Conservation (phyloP, 495 filamentous ascomycete species). For the Tuber magnatum region DNA sequence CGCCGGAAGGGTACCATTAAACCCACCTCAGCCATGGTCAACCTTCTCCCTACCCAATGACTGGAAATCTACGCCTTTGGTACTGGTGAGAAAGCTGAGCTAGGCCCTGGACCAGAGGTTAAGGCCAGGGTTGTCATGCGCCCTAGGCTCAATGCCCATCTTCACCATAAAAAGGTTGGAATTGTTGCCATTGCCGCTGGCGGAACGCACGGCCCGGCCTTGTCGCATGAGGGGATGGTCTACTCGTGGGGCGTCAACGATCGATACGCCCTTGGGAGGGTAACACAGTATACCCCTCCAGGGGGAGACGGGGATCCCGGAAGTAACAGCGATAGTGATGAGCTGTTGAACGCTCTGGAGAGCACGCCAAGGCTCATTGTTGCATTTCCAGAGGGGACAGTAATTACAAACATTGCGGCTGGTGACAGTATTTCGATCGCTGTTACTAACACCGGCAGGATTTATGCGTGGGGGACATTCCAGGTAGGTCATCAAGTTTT, state of each 20-base stretch:
- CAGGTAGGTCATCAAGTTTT: slow-evolving; percentile 45
- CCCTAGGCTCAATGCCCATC: slow-evolving; percentile 56
- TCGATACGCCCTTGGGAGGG: slow-evolving; percentile 58
- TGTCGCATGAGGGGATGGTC: slow-evolving; percentile 59
- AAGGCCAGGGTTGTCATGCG: slow-evolving; percentile 61
- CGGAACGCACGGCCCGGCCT: slow-evolving; percentile 59
- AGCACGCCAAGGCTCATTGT: too few species aligned
- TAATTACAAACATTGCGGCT: too few species aligned
- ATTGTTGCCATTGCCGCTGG: slow-evolving; percentile 58
- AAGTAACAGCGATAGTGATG: slow-evolving; percentile 48
- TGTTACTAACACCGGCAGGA: too few species aligned
- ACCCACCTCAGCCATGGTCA: too few species aligned
- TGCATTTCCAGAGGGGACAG: too few species aligned
- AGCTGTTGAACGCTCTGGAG: slow-evolving; percentile 53
- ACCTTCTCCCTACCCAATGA: too few species aligned
- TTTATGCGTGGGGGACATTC: too few species aligned
- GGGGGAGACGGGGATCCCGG: slow-evolving; percentile 47
- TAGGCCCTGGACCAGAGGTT: too few species aligned
- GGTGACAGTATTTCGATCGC: too few species aligned
- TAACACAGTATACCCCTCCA: slow-evolving; percentile 50
- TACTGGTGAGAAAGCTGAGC: slow-evolving; percentile 59
- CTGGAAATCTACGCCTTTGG: slow-evolving; percentile 63
- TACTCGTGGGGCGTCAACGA: slow-evolving; percentile 69
- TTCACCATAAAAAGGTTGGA: slow-evolving; percentile 54
- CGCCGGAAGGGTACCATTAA: too few species aligned